Evolutionary conservation across 495 filamentous ascomycete species (phyloP).

Genomic region (Letharia lupina): DNA sequence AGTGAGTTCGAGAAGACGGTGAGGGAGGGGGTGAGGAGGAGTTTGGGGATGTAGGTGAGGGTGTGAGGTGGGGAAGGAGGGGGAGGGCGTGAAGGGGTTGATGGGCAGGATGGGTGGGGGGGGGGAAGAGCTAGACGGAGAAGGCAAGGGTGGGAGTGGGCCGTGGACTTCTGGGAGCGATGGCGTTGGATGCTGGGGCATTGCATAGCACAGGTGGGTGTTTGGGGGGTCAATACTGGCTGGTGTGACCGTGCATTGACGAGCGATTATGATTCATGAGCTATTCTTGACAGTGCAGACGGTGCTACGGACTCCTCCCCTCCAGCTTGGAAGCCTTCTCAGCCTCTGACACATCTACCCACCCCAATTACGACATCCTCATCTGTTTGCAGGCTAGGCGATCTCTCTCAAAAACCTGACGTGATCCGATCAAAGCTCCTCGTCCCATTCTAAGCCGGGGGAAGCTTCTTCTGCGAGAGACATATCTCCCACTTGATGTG

Average conservation of each 20-base stretch:
- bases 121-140: background rate
- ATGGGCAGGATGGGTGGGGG: background rate
- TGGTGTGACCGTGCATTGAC: background rate
- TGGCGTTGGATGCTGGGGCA: background rate
- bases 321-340: too few species aligned
- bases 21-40: slow-evolving; percentile 65
- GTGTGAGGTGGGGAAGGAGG: background rate
- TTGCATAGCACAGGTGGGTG: slow-evolving; percentile 4
- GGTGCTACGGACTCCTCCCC: background rate
- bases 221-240: background rate
- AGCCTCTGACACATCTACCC: too few species aligned
- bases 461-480: background rate
- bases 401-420: background rate
- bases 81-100: background rate
- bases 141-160: background rate
- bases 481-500: background rate
- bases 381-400: background rate
- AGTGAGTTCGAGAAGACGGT: slow-evolving; percentile 81
- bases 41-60: slow-evolving; percentile 40
- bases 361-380: background rate
- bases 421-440: background rate
- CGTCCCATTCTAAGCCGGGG: background rate
- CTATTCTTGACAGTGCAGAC: background rate
- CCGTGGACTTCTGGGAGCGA: background rate
- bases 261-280: background rate